Base-by-base conservation (phyloP, 2,329 filamentous ascomycete species). In the Fusarium sarcochroum region DNA sequence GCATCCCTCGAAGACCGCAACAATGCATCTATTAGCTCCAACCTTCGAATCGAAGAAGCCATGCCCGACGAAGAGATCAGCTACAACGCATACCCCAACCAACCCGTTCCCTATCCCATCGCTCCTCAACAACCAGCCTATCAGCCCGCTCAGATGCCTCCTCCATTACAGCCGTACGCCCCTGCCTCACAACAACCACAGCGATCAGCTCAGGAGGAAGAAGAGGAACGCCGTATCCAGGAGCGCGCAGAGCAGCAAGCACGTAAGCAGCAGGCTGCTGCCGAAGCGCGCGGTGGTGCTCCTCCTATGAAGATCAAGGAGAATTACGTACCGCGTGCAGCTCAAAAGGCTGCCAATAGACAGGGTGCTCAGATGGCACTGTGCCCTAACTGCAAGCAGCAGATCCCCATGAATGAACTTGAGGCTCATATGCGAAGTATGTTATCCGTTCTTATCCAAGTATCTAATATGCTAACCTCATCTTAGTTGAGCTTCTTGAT, bases 1-100 rank as follows among this genome's bases (percentile, higher is more conserved):
- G 93, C 94, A 30, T 98, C 94, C 10, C 86, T 99, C 18, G 96
- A 99, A 76, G 94, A 98, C 80, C 96, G 97, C 80, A 97, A 95
- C 58, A 92, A 91, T 79, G 91, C 96, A 76, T 97, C 94, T 37
- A 90, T 98, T 68, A 90, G 89, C 73, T 89, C 93, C 58, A 91
- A 91, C 75, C 85, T 94, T 72, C 91, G 95, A 59, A 94, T 99
- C 68, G 96, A 99, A 79, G 96, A 99, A 83, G 94, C 95, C 7
- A 93, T 97, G 87, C 96, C 96, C 50, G 92, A 93, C 44, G 89
- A 91, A 63, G 89, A 90, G 62, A 90, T 84, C 76, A 87, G 79
- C 48, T 86, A 84, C 67, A 86, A 86, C 67, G 83, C 84, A 38
- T 83, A 85, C 58, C 77, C 80, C 40, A 77, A 66, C 6, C 58